These are phyloP conservation scores for Anacardium occidentale DNA, from an alignment of 345 rosid genomes.

Conservation along the genomic window DNA sequence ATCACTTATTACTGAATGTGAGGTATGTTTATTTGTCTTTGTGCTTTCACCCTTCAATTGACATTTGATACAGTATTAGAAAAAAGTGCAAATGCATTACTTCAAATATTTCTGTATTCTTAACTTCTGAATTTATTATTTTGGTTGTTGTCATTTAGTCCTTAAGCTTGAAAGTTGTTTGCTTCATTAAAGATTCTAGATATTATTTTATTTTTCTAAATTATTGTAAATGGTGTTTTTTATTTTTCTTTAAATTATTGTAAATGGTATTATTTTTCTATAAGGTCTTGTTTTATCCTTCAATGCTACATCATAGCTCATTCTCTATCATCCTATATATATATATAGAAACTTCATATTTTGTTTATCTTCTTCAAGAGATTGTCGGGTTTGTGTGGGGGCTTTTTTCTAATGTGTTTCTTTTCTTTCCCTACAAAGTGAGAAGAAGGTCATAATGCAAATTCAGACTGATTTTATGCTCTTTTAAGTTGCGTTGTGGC, in stretches of 20 bases:
- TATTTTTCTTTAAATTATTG: no score
- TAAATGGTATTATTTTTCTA: no score
- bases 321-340: no score
- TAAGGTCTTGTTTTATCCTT: no score
- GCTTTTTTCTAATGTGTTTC: not conserved
- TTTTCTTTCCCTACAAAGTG: not conserved
- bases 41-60: slow-evolving; percentile 12
- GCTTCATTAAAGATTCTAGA: not conserved
- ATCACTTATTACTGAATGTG: slow-evolving; percentile 88
- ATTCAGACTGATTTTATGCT: not conserved
- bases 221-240: no score
- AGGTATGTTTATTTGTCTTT: slow-evolving; percentile 49
- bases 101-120: not conserved
- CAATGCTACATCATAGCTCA: no score
- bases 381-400: no score
- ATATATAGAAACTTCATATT: no score
- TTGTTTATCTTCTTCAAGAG: no score
- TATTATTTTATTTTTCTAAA: not conserved
- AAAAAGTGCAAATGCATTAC: not conserved
- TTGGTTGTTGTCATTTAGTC: slow-evolving; percentile 4
- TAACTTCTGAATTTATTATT: not conserved
- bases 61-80: not conserved
- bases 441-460: not conserved
- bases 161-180: not conserved
- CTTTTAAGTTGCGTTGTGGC: not conserved